Conservation (phyloP, 176 grass and related monocot species). For the Neostapfia colusana region DNA sequence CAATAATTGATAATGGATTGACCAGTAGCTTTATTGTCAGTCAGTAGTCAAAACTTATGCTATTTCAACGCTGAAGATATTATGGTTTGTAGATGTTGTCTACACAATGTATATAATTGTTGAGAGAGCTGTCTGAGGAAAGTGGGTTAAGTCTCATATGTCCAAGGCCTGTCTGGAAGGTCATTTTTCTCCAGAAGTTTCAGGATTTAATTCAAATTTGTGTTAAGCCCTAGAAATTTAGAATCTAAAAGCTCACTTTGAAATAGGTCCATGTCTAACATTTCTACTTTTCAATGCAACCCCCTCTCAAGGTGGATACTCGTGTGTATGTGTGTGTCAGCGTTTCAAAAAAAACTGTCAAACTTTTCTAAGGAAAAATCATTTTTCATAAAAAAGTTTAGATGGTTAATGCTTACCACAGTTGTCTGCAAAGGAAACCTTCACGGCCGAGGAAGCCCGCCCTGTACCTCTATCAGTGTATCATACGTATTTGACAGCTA, state of each 20-base stretch:
- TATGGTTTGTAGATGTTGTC: not conserved
- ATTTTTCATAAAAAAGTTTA: too few relatives aligned
- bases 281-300: not conserved
- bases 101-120: not conserved
- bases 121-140: not conserved
- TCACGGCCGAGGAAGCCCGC: too few relatives aligned
- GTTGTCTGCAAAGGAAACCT: not conserved
- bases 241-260: not conserved
- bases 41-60: not conserved
- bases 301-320: not conserved
- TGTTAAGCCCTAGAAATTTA: not conserved
- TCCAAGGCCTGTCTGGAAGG: not conserved
- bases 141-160: not conserved
- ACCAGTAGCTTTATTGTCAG: conserved; percentile 13
- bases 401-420: not conserved
- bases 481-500: not conserved
- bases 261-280: not conserved
- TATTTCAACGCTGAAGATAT: conserved; percentile 9
- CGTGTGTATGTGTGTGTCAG: too few relatives aligned
- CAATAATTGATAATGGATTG: conserved; percentile 27
- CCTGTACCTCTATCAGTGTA: too few relatives aligned
- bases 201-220: not conserved
- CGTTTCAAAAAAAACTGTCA: too few relatives aligned
- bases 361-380: too few relatives aligned
- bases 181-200: not conserved